Percentiles rank a stretch among this genome's conserved stretches.
Evolutionary conservation across 2,329 filamentous ascomycete species (phyloP).

Genomic region (Alternaria incomplexa): DNA sequence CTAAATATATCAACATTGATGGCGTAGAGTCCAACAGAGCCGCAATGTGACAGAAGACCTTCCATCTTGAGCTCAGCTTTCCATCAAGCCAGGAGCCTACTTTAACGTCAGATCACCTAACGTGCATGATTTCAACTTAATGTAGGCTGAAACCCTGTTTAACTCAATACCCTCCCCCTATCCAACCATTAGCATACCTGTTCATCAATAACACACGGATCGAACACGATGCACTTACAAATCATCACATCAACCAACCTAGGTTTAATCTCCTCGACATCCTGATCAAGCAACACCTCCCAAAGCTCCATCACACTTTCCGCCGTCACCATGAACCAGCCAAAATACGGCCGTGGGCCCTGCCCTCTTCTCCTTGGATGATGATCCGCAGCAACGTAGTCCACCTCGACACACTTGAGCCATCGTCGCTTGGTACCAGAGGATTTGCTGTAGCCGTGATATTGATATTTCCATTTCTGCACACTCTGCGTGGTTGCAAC

Average conservation of each 20-base stretch:
- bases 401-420: not conserved
- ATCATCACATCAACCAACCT: not conserved
- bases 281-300: not conserved
- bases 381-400: not conserved
- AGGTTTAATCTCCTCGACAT: not conserved
- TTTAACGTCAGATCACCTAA: no score
- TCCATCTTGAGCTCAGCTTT: no score
- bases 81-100: no score
- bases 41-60: no score
- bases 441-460: not conserved
- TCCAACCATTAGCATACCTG: not conserved
- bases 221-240: not conserved
- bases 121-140: no score
- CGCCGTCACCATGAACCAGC: not conserved
- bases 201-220: not conserved
- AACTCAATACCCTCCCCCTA: not conserved
- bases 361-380: not conserved
- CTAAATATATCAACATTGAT: no score
- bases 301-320: not conserved
- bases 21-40: no score
- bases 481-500: not conserved
- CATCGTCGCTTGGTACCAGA: not conserved
- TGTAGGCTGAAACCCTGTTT: no score
- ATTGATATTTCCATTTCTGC: not conserved
- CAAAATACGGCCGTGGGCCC: not conserved